Percentiles rank a stretch among this genome's conserved stretches.
These are phyloP conservation scores for Cynanchum wilfordii DNA, from an alignment of 257 asterid genomes.

Conservation along the genomic window DNA sequence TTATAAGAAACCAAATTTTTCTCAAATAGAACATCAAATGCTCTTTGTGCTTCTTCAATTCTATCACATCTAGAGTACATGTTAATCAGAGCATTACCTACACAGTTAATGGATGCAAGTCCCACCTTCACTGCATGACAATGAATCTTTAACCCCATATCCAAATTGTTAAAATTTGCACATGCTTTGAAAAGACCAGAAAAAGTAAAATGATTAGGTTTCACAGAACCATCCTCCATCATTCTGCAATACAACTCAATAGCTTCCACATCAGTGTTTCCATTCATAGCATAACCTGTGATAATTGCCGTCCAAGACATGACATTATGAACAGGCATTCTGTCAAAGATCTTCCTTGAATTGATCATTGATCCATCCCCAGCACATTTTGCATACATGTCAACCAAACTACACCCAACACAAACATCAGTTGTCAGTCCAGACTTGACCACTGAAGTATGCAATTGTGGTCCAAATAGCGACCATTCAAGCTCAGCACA, in stretches of 20 bases:
- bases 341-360: conserved; percentile 67
- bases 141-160: conserved; percentile 57
- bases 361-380: conserved; percentile 49
- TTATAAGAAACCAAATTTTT: conserved; percentile 76
- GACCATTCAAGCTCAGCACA: conserved; percentile 65
- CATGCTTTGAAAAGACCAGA: conserved; percentile 75
- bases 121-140: conserved; percentile 68
- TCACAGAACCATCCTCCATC: conserved; percentile 54
- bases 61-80: conserved; percentile 68
- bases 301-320: conserved; percentile 94
- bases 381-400: conserved; percentile 70
- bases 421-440: conserved; percentile 66
- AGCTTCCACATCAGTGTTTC: conserved; percentile 49
- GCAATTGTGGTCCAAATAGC: conserved; percentile 59
- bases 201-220: conserved; percentile 85
- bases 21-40: conserved; percentile 71
- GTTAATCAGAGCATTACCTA: conserved; percentile 80
- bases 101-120: conserved; percentile 57
- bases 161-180: conserved; percentile 47
- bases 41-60: conserved; percentile 72
- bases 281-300: conserved; percentile 68
- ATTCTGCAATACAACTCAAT: conserved; percentile 55
- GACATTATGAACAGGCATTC: conserved; percentile 71
- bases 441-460: conserved; percentile 50
- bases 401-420: conserved; percentile 91